These are phyloP conservation scores for Croton laevigatus DNA, from an alignment of 441 rosid species.

Conservation along the genomic window DNA sequence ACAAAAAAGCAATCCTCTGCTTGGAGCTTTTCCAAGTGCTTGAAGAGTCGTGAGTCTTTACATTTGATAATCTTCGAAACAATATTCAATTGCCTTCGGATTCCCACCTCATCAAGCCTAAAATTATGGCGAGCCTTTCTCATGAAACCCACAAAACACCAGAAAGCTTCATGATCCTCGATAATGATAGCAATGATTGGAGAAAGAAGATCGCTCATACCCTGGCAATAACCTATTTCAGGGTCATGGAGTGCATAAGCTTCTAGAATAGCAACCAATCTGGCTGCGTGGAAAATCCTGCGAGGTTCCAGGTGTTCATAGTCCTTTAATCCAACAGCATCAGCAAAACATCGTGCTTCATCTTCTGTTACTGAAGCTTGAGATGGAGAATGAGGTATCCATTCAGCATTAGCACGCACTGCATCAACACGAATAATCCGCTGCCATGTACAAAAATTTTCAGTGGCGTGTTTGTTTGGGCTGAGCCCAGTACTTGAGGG, in stretches of 20 bases:
- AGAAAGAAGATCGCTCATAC: constrained; percentile 90
- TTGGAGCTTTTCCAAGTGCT: constrained; percentile 84
- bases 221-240: constrained; percentile 95
- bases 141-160: constrained; percentile 97
- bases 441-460: constrained; percentile 82
- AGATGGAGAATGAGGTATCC: constrained; percentile 56
- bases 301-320: constrained; percentile 75
- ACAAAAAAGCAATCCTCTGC: constrained; percentile 97
- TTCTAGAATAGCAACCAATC: constrained; percentile 83
- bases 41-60: constrained; percentile 82
- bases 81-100: constrained; percentile 74
- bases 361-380: constrained; percentile 58
- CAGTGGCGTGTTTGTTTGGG: constrained; percentile 33
- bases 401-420: constrained; percentile 79
- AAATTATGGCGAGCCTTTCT: constrained; percentile 94
- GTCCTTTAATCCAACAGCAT: constrained; percentile 79
- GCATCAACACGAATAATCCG: constrained; percentile 93
- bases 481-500: constrained; percentile 34
- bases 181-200: constrained; percentile 74
- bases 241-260: constrained; percentile 86
- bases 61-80: constrained; percentile 81
- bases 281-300: constrained; percentile 87
- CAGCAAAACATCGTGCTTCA: constrained; percentile 59
- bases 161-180: constrained; percentile 89
- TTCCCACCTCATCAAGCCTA: constrained; percentile 92